phyloP scores from a whole-genome alignment of 306 rosid species.

The Astragalus glycyphyllos region DNA sequence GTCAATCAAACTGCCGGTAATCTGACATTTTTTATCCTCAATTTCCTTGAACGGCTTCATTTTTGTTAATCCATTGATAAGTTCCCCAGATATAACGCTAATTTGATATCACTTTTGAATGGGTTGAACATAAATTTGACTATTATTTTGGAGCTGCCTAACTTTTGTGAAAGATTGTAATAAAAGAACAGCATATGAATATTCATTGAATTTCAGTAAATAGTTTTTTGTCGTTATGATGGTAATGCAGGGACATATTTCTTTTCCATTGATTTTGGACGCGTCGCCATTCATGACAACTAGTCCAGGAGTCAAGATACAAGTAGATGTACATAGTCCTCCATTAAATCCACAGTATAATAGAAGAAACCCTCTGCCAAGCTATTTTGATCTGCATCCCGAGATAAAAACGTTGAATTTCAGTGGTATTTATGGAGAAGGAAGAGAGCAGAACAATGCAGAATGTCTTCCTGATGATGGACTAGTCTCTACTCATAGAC shows the following conservation, averaged over 20 bases:
- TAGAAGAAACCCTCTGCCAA: constrained; percentile 42
- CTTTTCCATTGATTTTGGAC: constrained; percentile 70
- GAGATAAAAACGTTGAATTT: constrained; percentile 46
- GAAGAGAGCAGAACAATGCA: constrained; percentile 39
- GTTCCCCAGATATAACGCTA: constrained; percentile 11
- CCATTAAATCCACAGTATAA: constrained; percentile 35
- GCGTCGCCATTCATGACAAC: constrained; percentile 67
- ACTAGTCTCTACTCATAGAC: constrained; percentile 37
- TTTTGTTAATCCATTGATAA: constrained; percentile 15
- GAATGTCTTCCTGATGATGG: constrained; percentile 39
- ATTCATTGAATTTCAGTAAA: constrained; percentile 31
- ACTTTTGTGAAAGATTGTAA: background rate
- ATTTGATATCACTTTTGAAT: constrained; percentile 17
- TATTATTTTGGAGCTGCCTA: constrained; percentile 31
- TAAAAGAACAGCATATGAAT: constrained; percentile 12
- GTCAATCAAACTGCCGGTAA: constrained; percentile 72
- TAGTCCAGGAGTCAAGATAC: constrained; percentile 58
- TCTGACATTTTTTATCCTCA: constrained; percentile 31
- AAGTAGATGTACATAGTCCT: constrained; percentile 46
- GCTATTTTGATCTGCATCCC: constrained; percentile 43
- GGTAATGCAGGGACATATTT: constrained; percentile 67
- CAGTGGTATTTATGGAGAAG: constrained; percentile 41
- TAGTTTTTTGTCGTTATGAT: constrained; percentile 28
- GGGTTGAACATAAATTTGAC: constrained; percentile 33
- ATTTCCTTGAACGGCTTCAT: constrained; percentile 23